Evolutionary conservation across 805 yeast genomes (phyloP).

Genomic region (Pichia sporocuriosa): DNA sequence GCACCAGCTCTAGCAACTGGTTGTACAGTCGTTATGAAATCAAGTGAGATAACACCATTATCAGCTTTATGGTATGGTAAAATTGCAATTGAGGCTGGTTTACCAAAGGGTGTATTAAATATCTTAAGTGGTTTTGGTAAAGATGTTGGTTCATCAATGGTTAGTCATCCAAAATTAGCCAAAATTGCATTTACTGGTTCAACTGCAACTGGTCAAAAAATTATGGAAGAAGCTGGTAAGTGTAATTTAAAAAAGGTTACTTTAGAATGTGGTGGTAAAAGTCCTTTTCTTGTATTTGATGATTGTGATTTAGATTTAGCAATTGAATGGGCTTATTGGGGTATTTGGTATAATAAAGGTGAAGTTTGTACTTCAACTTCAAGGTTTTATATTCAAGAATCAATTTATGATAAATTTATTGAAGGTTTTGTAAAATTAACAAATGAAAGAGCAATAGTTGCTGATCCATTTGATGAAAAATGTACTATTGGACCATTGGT

Average conservation of each 20-base stretch:
- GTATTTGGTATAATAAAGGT: constrained; percentile 42
- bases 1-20: constrained; percentile 75
- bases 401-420: constrained; percentile 37
- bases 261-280: constrained; percentile 57
- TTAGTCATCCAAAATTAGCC: constrained; percentile 57
- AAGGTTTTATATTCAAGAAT: constrained; percentile 38
- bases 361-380: constrained; percentile 44
- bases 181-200: constrained; percentile 81
- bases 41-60: constrained; percentile 72
- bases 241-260: constrained; percentile 50
- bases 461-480: constrained; percentile 61
- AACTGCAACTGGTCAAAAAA: constrained; percentile 62
- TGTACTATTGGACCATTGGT: constrained; percentile 72
- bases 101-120: constrained; percentile 73
- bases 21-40: constrained; percentile 62
- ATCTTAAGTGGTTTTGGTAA: constrained; percentile 68
- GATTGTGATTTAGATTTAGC: constrained; percentile 52
- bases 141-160: constrained; percentile 60
- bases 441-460: constrained; percentile 43
- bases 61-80: constrained; percentile 61
- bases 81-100: constrained; percentile 57
- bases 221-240: constrained; percentile 61
- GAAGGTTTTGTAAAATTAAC: constrained; percentile 32
- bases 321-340: constrained; percentile 42
- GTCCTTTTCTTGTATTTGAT: constrained; percentile 45